phyloP scores from a whole-genome alignment of 805 yeast genomes.

The Komagataella pseudopastoris region DNA sequence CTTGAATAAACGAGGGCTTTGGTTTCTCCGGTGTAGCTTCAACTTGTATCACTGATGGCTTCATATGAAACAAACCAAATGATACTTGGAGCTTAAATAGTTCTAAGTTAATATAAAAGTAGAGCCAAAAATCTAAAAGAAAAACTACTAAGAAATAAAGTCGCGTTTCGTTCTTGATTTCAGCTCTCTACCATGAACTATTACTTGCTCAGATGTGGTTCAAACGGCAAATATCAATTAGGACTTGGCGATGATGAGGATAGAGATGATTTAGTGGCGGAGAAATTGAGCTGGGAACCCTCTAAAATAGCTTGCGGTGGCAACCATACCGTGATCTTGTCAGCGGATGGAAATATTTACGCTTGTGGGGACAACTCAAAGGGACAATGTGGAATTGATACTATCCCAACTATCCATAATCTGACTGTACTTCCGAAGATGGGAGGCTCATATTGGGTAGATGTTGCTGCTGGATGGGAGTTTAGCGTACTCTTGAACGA shows the following conservation, averaged over 20 bases:
- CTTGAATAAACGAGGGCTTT: constrained; percentile 23
- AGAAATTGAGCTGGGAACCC: constrained; percentile 11
- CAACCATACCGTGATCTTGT: constrained; percentile 61
- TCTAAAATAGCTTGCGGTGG: constrained; percentile 63
- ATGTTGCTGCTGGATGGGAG: constrained; percentile 72
- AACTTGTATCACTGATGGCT: background rate
- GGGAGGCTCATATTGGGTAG: constrained; percentile 21
- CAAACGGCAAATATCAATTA: constrained; percentile 71
- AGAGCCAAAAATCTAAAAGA: background rate
- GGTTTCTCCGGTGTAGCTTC: constrained; percentile 9
- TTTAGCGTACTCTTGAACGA: constrained; percentile 38
- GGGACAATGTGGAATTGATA: constrained; percentile 38
- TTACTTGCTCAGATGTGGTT: constrained; percentile 51
- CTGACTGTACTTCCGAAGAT: constrained; percentile 1
- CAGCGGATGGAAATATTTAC: constrained; percentile 36
- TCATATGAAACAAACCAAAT: background rate
- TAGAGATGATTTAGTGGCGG: constrained; percentile 14
- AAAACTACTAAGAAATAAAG: background rate
- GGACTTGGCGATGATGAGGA: constrained; percentile 49
- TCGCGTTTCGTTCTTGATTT: background rate
- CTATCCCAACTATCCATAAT: background rate
- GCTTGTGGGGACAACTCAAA: constrained; percentile 44
- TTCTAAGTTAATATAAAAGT: background rate
- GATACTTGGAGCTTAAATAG: background rate
- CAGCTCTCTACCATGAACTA: constrained; percentile 5